phyloP scores from a whole-genome alignment of 306 rosid species.

The Astragalus glycyphyllos region DNA sequence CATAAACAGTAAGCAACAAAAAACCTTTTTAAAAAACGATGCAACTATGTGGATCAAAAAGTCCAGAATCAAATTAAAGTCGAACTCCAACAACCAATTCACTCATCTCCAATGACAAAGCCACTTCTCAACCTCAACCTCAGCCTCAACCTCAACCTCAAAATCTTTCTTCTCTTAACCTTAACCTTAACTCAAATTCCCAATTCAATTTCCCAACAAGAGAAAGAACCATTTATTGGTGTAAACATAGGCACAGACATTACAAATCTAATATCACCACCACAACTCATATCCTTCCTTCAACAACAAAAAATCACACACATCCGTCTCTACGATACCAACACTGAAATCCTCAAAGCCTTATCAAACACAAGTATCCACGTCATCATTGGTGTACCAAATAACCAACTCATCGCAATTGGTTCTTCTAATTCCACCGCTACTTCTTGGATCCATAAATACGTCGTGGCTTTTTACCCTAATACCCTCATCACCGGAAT shows the following conservation, averaged over 20 bases:
- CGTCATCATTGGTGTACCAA: constrained; percentile 76
- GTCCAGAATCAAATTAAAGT: constrained; percentile 39
- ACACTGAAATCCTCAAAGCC: constrained; percentile 74
- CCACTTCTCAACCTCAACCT: constrained; percentile 40
- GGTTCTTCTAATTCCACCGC: constrained; percentile 89
- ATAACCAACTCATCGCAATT: constrained; percentile 84
- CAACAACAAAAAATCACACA: constrained; percentile 66
- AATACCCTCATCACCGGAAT: constrained; percentile 64
- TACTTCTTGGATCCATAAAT: constrained; percentile 67
- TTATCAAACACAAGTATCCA: constrained; percentile 63
- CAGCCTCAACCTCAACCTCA: constrained; percentile 28
- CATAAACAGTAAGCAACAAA: no score
- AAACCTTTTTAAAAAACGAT: constrained; percentile 51
- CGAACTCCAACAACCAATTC: constrained; percentile 19
- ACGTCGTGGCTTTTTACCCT: constrained; percentile 73
- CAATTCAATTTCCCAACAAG: constrained; percentile 18
- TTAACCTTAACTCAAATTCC: neutral
- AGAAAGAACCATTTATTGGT: constrained; percentile 70
- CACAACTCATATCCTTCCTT: constrained; percentile 63
- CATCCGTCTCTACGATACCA: constrained; percentile 78
- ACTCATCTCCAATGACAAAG: constrained; percentile 56
- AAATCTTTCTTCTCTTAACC: constrained; percentile 11
- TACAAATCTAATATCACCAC: constrained; percentile 60
- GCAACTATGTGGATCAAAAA: constrained; percentile 61
- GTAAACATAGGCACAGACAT: constrained; percentile 84